Percentiles rank a stretch among this genome's conserved stretches.
phyloP scores from a whole-genome alignment of 768 basidiomycete species.

The Rhodotorula kratochvilovae region DNA sequence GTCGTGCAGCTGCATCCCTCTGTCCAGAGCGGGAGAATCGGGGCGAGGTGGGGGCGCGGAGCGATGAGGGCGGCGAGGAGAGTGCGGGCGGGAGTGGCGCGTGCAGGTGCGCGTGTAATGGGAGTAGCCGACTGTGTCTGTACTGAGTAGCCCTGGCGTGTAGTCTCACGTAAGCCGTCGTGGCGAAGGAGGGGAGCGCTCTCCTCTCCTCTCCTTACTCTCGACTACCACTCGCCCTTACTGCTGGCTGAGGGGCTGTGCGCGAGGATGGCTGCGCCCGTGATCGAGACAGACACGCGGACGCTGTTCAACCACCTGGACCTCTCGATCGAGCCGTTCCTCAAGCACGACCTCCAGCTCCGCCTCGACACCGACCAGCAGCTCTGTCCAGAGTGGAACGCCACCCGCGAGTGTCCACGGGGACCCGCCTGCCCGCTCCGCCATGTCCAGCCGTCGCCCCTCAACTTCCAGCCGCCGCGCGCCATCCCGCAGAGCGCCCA shows the following conservation, averaged over 20 bases:
- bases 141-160: no score
- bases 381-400: no score
- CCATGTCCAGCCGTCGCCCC: constrained; percentile 69
- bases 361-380: constrained; percentile 28
- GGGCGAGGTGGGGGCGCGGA: neutral
- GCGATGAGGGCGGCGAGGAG: neutral
- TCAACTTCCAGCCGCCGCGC: constrained; percentile 85
- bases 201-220: neutral
- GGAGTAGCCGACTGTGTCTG: no score
- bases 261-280: neutral
- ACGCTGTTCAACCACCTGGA: constrained; percentile 22
- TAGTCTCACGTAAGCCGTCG: no score
- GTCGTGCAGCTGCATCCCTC: constrained; percentile 19
- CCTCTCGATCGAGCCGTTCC: constrained; percentile 36
- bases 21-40: no score
- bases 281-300: constrained; percentile 3
- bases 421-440: constrained; percentile 86
- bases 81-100: neutral
- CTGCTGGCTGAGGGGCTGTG: no score
- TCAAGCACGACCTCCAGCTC: constrained; percentile 32
- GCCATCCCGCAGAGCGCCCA: constrained; percentile 69
- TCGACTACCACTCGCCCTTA: neutral
- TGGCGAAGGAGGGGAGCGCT: no score
- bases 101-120: neutral
- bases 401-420: constrained; percentile 82